A percentile compares a stretch with the other conserved stretches of the same genome.
phyloP scores from a whole-genome alignment of 148 eudicot genomes.

The Polygonum maritimum region DNA sequence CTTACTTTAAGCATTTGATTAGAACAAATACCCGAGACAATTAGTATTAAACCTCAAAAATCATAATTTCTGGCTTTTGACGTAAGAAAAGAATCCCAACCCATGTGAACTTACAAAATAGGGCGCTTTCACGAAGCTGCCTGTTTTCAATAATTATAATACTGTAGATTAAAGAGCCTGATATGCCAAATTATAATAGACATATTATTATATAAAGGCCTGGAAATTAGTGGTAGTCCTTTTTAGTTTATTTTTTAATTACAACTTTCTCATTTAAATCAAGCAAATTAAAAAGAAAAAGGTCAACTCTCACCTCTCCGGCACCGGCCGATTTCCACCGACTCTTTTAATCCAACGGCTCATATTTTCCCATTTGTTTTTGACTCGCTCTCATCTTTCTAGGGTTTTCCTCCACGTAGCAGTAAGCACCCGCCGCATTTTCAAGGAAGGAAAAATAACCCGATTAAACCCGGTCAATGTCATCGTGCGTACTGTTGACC shows the following conservation, averaged over 20 bases:
- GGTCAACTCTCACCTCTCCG: slow-evolving; percentile 2
- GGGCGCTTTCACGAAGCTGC: background rate
- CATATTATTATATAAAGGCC: background rate
- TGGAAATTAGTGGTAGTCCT: background rate
- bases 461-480: background rate
- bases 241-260: background rate
- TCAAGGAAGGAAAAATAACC: background rate
- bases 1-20: background rate
- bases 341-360: background rate
- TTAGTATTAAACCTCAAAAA: background rate
- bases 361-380: background rate
- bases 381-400: background rate
- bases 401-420: background rate
- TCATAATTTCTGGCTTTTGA: background rate
- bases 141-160: background rate
- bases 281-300: background rate
- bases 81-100: background rate
- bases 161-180: background rate
- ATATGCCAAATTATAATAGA: no score
- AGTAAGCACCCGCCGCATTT: background rate
- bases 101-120: background rate
- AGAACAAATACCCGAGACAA: background rate
- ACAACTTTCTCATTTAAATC: background rate
- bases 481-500: background rate
- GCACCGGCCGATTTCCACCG: slow-evolving; percentile 2